Evolutionary conservation across 2,329 filamentous ascomycete species (phyloP), one percentile per base, ranked within the genome.

Genomic region (Daldinia eschscholtzii): DNA sequence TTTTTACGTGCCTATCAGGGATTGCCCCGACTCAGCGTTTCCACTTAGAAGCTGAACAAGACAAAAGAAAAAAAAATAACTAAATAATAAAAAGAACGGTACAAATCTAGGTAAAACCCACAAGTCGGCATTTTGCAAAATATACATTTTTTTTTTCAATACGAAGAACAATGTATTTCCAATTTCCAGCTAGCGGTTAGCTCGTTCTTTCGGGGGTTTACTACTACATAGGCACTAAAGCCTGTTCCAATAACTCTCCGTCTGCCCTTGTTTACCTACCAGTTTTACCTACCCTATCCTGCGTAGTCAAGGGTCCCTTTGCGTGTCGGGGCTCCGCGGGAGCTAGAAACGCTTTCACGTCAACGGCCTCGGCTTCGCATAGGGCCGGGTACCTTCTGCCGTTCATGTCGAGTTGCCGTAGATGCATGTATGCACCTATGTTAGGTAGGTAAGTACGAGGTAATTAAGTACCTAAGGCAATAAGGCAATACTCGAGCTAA

Each of bases 201-300:
- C 57, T 46, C 20, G 20, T 57, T 46, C 42, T 42, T 48, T 65
- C 52, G 30, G 33, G 64, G 50, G 44, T 64, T 61, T 33, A 67
- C 67, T 44, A 20, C n/a, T 23, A 23, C n/a, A 7, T 65, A 70
- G 57, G 35, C 15, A 39, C 35, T 61, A 37, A 57, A 65, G 10
- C 33, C 33, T 7, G 33, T 57, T 46, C 26, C 30, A 2, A 33
- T n/a, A 44, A 44, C 46, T 57, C 39, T 58, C 35, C 50, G 39
- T 44, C 58, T 67, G 44, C 57, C 57, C 44, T 53, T 42, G 58
- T 63, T 33, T 61, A 63, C n/a, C n/a, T n/a, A n/a, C n/a, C n/a
- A n/a, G n/a, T n/a, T n/a, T n/a, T n/a, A n/a, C n/a, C n/a, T n/a
- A n/a, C n/a, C n/a, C n/a, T 30, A 23, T 55, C 18, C 18, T 39